These are phyloP conservation scores for Salix arbutifolia DNA, from an alignment of 345 rosid genomes.

Conservation along the genomic window DNA sequence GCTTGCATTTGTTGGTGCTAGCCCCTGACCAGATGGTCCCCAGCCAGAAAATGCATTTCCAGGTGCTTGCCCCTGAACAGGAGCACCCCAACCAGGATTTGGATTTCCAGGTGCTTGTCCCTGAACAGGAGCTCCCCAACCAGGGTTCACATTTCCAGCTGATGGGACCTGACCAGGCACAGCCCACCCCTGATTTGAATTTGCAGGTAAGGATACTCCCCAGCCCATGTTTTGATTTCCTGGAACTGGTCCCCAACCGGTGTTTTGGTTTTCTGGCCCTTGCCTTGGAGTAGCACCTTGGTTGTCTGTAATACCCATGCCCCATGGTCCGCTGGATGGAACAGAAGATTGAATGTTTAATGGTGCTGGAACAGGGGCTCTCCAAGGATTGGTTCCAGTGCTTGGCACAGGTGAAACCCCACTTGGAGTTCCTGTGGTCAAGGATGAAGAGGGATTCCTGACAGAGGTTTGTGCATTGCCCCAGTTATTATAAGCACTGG, in stretches of 20 bases:
- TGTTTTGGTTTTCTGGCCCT: constrained; percentile 43
- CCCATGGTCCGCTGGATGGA: constrained; percentile 47
- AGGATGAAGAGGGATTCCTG: constrained; percentile 41
- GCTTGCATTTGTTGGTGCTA: constrained; percentile 32
- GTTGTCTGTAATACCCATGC: constrained; percentile 38
- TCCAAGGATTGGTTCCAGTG: constrained; percentile 58
- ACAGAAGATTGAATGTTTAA: constrained; percentile 35
- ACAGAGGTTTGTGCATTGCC: constrained; percentile 36
- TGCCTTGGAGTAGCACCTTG: constrained; percentile 34
- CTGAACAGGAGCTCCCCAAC: constrained; percentile 50
- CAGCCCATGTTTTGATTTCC: constrained; percentile 59
- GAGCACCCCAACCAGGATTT: constrained; percentile 53
- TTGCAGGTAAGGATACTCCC: constrained; percentile 55
- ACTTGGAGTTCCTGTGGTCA: constrained; percentile 25
- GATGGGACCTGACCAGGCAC: constrained; percentile 44
- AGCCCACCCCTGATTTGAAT: constrained; percentile 47
- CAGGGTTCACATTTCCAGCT: constrained; percentile 43
- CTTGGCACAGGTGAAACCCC: constrained; percentile 37
- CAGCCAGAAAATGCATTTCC: constrained; percentile 39
- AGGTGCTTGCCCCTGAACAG: constrained; percentile 38
- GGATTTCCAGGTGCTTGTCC: constrained; percentile 50
- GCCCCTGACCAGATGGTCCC: constrained; percentile 48
- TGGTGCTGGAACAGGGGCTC: constrained; percentile 45
- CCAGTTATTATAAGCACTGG: constrained; percentile 40
- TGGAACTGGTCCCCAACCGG: constrained; percentile 51